Base-by-base conservation (phyloP, 106 monocot genomes). In the Alisma plantagoaquatica region DNA sequence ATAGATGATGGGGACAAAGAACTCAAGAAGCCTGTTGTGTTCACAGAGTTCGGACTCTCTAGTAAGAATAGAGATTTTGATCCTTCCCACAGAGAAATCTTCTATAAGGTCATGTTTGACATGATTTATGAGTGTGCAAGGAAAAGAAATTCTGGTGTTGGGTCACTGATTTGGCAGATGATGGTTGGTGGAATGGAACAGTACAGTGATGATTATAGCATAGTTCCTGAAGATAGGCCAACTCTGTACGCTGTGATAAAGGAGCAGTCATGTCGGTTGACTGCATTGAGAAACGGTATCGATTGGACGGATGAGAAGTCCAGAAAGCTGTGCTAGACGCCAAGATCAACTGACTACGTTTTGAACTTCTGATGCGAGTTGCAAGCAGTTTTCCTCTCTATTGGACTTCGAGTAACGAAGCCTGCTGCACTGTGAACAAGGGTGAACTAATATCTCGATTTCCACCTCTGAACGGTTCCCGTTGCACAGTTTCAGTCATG, bases 161-260 rank as follows among this genome's bases (percentile, higher is more conserved):
- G 96, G 10, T 76, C 96, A 17, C 65, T 83, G 38, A 63, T 96
- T 2, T 89, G 96, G 96, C 96, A 96, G 41, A 54, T 96, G 4
- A 25, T 82, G 43, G 88, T 57, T 20, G 66, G 41, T 24, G 73
- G 77, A 6, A 88, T 96, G 96, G 76, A 88, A 25, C 51, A 73
- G 25, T 78, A 63, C 31, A 70, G 61, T 2, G 96, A 96, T 49
- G 84, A 75, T 33, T 96, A 71, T 53, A 75, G 77, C 3, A 55
- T 96, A 23, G 63, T 81, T 15, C 81, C 84, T 2, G 49, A 44
- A 8, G 71, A 84, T 23, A 78, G 47, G 42, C 73, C 84, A 11
- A 65, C 81, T 8, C 26, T 89, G 8, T 62, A 74, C 41, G 57
- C 55, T 60, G 47, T 96, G 67, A 55, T 96, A 4, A 84, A 78